Evolutionary conservation across 2,329 filamentous ascomycete species (phyloP), one percentile per base, ranked within the genome.

Genomic region (Claviceps arundinis): DNA sequence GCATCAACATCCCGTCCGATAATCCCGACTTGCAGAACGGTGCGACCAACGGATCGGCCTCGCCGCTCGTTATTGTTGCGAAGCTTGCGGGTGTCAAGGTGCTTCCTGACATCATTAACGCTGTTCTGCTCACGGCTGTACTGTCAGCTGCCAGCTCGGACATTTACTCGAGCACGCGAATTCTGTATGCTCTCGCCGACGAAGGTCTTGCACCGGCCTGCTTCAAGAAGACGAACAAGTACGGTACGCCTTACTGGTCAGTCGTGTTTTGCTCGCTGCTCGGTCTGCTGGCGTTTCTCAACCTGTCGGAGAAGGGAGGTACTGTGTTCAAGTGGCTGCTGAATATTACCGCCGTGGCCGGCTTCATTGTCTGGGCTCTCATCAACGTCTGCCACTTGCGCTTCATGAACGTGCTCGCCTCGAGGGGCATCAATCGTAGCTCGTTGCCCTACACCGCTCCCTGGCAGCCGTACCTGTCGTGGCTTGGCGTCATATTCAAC

Each of bases 141-240:
- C 80, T 89, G 58, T 87, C 85, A 0, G 86, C 87, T 5, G 87
- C 84, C 54, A 88, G 86, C 68, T 85, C 84, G 14, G 87, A 87
- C 68, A 76, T 89, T 54, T 88, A 87, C 69, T 85, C 83, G 43
- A 81, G 80, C 54, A 83, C 78, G 53, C 81, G 84, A 24, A 82
- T 85, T 42, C 72, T 88, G 38, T 74, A 87, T 56, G 81, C 78
- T 9, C 73, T 88, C 13, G 81, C 83, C 37, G 70, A 80, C 43
- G 80, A 83, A 51, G 76, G 78, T 43, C 78, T 81, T 54, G 83
- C 82, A 0, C 84, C 84, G 1, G 63, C 63, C 9, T 68, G 84
- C 59, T 71, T 87, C 61, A 74, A 73, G 55, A 67, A 69, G 47
- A 85, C 80, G 54, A 84, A 81, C 65, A 67, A 69, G 34, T 68